These are phyloP conservation scores for Podaxis sp. DNA, from an alignment of 768 basidiomycete genomes.

Conservation along the genomic window DNA sequence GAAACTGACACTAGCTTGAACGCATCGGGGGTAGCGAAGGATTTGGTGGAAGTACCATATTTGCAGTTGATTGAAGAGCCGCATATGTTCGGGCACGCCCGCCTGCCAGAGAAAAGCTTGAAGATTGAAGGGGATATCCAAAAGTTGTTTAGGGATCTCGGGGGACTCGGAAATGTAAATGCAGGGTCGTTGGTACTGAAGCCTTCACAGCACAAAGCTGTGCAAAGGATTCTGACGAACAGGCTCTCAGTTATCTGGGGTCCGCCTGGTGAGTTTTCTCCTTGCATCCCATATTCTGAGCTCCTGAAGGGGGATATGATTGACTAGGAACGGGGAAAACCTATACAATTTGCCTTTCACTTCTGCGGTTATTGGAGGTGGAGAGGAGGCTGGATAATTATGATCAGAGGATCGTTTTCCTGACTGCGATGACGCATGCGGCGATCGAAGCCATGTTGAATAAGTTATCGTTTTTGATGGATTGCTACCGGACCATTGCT, in stretches of 20 bases:
- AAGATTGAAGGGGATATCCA: constrained; percentile 36
- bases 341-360: constrained; percentile 43
- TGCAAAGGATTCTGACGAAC: constrained; percentile 37
- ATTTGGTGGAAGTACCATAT: constrained; percentile 30
- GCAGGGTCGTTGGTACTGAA: constrained; percentile 40
- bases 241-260: constrained; percentile 47
- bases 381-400: constrained; percentile 27
- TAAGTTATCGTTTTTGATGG: constrained; percentile 34
- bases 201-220: constrained; percentile 41
- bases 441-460: constrained; percentile 45
- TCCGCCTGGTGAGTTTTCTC: constrained; percentile 34
- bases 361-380: constrained; percentile 41
- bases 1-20: constrained; percentile 16
- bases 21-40: not conserved
- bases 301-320: not conserved
- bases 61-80: constrained; percentile 42
- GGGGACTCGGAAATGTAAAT: constrained; percentile 25
- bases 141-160: constrained; percentile 33
- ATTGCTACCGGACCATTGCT: constrained; percentile 31
- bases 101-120: constrained; percentile 22
- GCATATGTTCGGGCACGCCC: constrained; percentile 29
- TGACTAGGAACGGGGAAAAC: constrained; percentile 47
- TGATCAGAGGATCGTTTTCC: constrained; percentile 34
- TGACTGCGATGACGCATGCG: constrained; percentile 50
- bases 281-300: not conserved